Percentiles rank a stretch among this genome's conserved stretches.
These are phyloP conservation scores for Candida endomychidarum DNA, from an alignment of 805 yeast genomes.

Conservation along the genomic window DNA sequence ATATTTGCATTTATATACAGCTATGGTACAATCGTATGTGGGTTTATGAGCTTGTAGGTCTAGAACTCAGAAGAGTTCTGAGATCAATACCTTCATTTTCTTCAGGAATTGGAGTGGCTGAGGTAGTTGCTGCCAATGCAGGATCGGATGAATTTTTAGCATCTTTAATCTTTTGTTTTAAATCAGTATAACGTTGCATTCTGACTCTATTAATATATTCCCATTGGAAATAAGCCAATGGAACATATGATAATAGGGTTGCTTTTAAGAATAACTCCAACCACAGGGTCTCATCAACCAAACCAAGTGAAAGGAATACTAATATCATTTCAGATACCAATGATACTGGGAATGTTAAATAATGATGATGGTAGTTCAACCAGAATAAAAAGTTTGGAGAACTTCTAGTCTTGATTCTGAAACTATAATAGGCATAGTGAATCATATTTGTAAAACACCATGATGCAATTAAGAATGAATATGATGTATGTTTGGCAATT, in stretches of 20 bases:
- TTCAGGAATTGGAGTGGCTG: not conserved
- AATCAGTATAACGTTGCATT: conserved; percentile 10
- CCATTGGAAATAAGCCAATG: conserved; percentile 37
- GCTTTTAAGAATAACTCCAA: conserved; percentile 28
- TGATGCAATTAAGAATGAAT: conserved; percentile 35
- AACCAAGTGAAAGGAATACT: conserved; percentile 35
- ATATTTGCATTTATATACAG: conserved; percentile 3
- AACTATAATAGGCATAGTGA: conserved; percentile 36
- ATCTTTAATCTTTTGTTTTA: conserved; percentile 11
- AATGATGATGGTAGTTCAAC: conserved; percentile 36
- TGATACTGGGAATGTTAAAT: conserved; percentile 34
- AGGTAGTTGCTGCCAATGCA: conserved; percentile 11
- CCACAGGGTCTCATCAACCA: conserved; percentile 24
- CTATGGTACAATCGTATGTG: not conserved
- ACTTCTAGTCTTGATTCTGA: conserved; percentile 33
- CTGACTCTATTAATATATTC: conserved; percentile 22
- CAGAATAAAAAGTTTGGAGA: conserved; percentile 37
- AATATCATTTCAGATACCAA: conserved; percentile 35
- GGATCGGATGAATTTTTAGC: not conserved
- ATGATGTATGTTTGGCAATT: conserved; percentile 42
- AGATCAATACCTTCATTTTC: conserved; percentile 10
- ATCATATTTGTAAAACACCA: conserved; percentile 37
- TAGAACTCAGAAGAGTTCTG: conserved; percentile 7
- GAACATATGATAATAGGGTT: conserved; percentile 33
- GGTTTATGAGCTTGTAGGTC: not conserved